phyloP scores from a whole-genome alignment of 805 yeast species.

The Tetrapisispora phaffii region DNA sequence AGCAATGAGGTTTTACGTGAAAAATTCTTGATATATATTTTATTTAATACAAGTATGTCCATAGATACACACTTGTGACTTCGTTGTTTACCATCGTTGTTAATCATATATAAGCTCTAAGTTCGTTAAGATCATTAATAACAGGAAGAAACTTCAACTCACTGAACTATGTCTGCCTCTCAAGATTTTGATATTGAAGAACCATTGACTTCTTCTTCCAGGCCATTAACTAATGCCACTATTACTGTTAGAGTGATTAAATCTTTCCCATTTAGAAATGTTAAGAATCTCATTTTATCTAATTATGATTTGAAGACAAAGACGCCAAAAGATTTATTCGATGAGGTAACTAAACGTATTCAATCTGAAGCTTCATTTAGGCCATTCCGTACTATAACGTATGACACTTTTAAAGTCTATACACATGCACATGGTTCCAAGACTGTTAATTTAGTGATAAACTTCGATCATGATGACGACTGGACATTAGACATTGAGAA shows the following conservation, averaged over 20 bases:
- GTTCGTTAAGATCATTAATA: too few species aligned
- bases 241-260: conserved; percentile 80
- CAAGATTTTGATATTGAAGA: conserved; percentile 39
- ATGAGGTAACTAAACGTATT: conserved; percentile 37
- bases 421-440: conserved; percentile 93
- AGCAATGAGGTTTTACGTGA: too few species aligned
- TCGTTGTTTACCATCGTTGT: too few species aligned
- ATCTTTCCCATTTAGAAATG: conserved; percentile 86
- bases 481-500: conserved; percentile 49
- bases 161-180: background rate
- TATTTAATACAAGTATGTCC: too few species aligned
- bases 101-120: too few species aligned
- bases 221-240: conserved; percentile 59
- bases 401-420: conserved; percentile 74
- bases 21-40: too few species aligned
- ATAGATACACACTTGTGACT: too few species aligned
- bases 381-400: conserved; percentile 70
- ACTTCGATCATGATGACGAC: conserved; percentile 59
- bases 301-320: conserved; percentile 61
- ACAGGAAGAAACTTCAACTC: too few species aligned
- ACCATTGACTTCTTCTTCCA: conserved; percentile 69
- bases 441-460: conserved; percentile 84
- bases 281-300: conserved; percentile 60
- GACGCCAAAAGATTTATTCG: conserved; percentile 56
- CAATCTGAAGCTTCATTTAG: conserved; percentile 58